Percentiles rank a stretch among this genome's conserved stretches.
phyloP scores from a whole-genome alignment of 1,284 basidiomycete species.

The Austroboletus novae-zelandiae region DNA sequence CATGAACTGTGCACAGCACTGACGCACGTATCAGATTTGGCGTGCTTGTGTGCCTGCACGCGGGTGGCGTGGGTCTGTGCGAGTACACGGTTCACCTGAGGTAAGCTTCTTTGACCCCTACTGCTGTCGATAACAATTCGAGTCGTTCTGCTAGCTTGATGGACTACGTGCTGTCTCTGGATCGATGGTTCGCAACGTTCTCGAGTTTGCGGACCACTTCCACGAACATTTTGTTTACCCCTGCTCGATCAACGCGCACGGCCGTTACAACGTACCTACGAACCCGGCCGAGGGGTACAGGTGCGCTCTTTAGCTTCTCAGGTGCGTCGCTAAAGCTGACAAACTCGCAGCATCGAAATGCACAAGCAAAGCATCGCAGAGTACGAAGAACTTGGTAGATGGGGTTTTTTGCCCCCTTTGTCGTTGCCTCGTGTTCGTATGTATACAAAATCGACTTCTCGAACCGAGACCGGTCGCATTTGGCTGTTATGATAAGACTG shows the following conservation, averaged over 20 bases:
- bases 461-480: too few species aligned
- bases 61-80: slow-evolving; percentile 92
- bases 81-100: slow-evolving; percentile 89
- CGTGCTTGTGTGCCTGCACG: slow-evolving; percentile 90
- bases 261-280: slow-evolving; percentile 81
- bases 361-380: slow-evolving; percentile 66
- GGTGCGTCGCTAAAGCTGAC: background rate
- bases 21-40: slow-evolving; percentile 55
- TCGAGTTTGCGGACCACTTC: slow-evolving; percentile 87
- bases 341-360: slow-evolving; percentile 68
- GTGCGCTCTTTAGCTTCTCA: slow-evolving; percentile 34
- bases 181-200: slow-evolving; percentile 89
- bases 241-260: slow-evolving; percentile 82
- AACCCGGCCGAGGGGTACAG: slow-evolving; percentile 72
- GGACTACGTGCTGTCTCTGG: slow-evolving; percentile 93
- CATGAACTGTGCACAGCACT: background rate
- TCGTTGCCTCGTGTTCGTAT: too few species aligned
- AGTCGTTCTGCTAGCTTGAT: slow-evolving; percentile 56
- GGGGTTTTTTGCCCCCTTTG: too few species aligned
- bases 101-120: slow-evolving; percentile 27
- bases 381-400: slow-evolving; percentile 45
- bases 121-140: background rate
- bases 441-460: too few species aligned
- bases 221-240: slow-evolving; percentile 93
- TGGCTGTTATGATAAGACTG: too few species aligned